These are phyloP conservation scores for Exophiala viscosa DNA, from an alignment of 2,329 filamentous ascomycete species.

Conservation along the genomic window DNA sequence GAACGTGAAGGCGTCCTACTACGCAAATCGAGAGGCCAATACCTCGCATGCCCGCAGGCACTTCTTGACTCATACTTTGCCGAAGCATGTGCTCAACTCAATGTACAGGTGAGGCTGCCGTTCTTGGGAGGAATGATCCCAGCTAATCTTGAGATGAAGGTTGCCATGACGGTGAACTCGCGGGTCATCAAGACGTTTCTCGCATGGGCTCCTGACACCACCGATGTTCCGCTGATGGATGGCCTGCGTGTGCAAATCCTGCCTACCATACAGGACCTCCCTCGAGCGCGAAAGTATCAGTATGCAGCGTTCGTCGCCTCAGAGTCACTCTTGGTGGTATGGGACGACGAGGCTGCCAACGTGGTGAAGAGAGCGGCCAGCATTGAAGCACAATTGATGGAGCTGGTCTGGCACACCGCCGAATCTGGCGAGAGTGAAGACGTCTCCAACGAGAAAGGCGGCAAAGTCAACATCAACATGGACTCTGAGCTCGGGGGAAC, in stretches of 20 bases:
- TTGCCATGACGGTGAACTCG: slow-evolving; percentile 77
- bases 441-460: slow-evolving; percentile 52
- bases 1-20: slow-evolving; percentile 69
- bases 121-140: not conserved
- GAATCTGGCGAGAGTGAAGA: slow-evolving; percentile 50
- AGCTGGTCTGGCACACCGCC: slow-evolving; percentile 67
- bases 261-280: slow-evolving; percentile 66
- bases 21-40: slow-evolving; percentile 63
- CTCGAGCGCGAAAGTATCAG: slow-evolving; percentile 70
- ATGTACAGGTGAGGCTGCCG: slow-evolving; percentile 58
- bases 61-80: slow-evolving; percentile 62
- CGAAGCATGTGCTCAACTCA: slow-evolving; percentile 62
- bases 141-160: slow-evolving; percentile 44
- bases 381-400: slow-evolving; percentile 74
- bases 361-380: slow-evolving; percentile 65
- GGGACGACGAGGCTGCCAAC: slow-evolving; percentile 75
- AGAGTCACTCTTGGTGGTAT: slow-evolving; percentile 69
- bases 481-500: slow-evolving; percentile 69
- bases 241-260: slow-evolving; percentile 73
- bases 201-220: slow-evolving; percentile 66
- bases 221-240: slow-evolving; percentile 72
- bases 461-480: slow-evolving; percentile 53
- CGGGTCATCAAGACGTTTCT: slow-evolving; percentile 75
- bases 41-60: slow-evolving; percentile 68
- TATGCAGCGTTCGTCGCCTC: slow-evolving; percentile 74